phyloP scores from a whole-genome alignment of 2,329 filamentous ascomycete species.

The Hirsutella rhossiliensis region DNA sequence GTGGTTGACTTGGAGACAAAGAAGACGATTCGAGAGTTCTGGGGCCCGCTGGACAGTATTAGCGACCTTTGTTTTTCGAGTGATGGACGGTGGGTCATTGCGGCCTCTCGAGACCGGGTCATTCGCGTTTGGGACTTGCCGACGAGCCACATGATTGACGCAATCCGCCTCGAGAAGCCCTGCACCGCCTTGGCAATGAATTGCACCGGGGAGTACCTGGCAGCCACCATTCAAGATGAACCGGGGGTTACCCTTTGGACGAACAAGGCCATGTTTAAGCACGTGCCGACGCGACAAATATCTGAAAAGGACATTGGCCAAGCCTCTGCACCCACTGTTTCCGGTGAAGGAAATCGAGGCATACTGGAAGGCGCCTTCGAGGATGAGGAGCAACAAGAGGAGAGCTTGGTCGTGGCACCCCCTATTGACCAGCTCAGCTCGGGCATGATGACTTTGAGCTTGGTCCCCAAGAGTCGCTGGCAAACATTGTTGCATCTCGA shows the following conservation, averaged over 20 bases:
- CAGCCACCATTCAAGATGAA: constrained; percentile 69
- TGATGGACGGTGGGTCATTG: constrained; percentile 88
- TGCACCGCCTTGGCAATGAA: constrained; percentile 86
- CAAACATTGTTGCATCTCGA: constrained; percentile 90
- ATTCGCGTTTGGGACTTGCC: constrained; percentile 90
- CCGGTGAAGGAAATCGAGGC: constrained; percentile 68
- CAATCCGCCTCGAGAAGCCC: constrained; percentile 64
- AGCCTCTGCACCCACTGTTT: constrained; percentile 59
- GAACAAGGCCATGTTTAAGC: constrained; percentile 82
- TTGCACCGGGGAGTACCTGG: constrained; percentile 83
- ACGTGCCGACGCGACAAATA: constrained; percentile 76
- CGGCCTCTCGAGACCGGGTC: constrained; percentile 68
- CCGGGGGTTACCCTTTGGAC: constrained; percentile 94
- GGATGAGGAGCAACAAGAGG: constrained; percentile 37
- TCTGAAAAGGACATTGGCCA: constrained; percentile 60
- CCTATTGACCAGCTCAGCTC: constrained; percentile 65
- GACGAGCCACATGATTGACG: constrained; percentile 90
- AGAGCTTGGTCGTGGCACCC: constrained; percentile 41
- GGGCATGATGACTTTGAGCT: constrained; percentile 76
- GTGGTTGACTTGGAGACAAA: constrained; percentile 85
- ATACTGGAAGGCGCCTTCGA: constrained; percentile 67
- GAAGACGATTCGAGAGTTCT: constrained; percentile 84
- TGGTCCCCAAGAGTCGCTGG: constrained; percentile 86
- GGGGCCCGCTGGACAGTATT: constrained; percentile 62
- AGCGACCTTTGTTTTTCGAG: constrained; percentile 83